Percentiles rank a stretch among this genome's conserved stretches.
Conservation (phyloP, 2,329 filamentous ascomycete genomes). For the Colletotrichum costaricense region DNA sequence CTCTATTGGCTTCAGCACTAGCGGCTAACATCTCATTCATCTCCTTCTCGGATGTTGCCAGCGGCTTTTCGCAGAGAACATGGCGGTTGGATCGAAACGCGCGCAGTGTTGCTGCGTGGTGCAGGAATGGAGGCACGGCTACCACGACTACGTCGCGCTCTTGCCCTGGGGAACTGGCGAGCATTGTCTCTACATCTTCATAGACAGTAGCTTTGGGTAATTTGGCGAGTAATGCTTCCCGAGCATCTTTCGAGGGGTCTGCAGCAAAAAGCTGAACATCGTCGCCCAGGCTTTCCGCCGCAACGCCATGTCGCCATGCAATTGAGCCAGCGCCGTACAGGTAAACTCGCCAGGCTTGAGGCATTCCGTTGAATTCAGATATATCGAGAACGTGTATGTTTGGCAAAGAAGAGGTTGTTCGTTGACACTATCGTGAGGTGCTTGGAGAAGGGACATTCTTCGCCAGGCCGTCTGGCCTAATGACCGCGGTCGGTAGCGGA, state of each 20-base stretch:
- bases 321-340: constrained; percentile 1
- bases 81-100: constrained; percentile 13
- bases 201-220: neutral
- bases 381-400: neutral
- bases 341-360: neutral
- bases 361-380: neutral
- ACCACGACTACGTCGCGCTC: constrained; percentile 1
- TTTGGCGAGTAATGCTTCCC: neutral
- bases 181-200: neutral
- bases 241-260: neutral
- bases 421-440: neutral
- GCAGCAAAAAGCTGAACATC: neutral
- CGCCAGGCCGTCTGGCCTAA: neutral
- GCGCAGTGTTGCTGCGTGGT: neutral
- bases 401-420: neutral
- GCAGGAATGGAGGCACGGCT: neutral
- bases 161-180: neutral
- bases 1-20: neutral
- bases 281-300: neutral
- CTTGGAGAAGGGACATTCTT: neutral
- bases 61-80: constrained; percentile 25
- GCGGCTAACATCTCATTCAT: constrained; percentile 18
- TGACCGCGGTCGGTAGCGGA: neutral
- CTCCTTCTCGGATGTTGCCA: constrained; percentile 1
- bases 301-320: constrained; percentile 2